Conservation (phyloP, 163 green algal genomes). For the Chloroidium sp. region DNA sequence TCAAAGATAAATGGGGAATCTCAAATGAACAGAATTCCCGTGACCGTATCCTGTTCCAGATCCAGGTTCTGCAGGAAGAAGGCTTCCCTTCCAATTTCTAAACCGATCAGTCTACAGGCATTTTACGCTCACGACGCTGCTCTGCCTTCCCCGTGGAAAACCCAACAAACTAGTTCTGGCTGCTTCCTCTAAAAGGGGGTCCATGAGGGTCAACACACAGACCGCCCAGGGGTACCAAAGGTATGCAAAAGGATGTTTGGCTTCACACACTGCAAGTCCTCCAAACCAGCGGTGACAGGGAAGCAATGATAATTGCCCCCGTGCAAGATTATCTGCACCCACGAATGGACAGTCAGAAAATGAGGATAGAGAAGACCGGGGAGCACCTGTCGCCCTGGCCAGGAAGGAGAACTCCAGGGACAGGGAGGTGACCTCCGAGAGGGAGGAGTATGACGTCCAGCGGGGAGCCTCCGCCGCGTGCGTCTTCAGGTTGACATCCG, state of each 20-base stretch:
- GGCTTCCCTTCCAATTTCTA: too few relatives aligned
- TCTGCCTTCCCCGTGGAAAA: too few relatives aligned
- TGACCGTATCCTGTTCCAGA: too few relatives aligned
- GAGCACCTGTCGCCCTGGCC: constrained; percentile 11
- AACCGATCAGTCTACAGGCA: too few relatives aligned
- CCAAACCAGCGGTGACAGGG: not conserved
- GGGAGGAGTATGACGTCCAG: constrained; percentile 22
- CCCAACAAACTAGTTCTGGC: too few relatives aligned
- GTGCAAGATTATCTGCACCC: not conserved
- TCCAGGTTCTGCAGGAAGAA: too few relatives aligned
- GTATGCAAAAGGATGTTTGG: not conserved
- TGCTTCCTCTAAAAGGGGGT: too few relatives aligned
- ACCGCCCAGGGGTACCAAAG: too few relatives aligned
- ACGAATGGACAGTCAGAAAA: not conserved
- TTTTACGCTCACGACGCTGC: too few relatives aligned
- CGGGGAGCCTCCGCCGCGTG: constrained; percentile 13
- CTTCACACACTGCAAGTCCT: constrained; percentile 2
- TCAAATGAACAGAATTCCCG: too few relatives aligned
- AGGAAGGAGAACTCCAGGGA: constrained; percentile 53
- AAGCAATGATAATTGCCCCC: too few relatives aligned
- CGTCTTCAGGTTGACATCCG: constrained; percentile 40
- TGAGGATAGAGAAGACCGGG: not conserved
- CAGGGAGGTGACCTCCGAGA: constrained; percentile 48
- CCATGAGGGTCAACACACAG: too few relatives aligned
- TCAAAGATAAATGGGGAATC: not conserved